A percentile compares a stretch with the other conserved stretches of the same genome.
phyloP scores from a whole-genome alignment of 1,139 yeast species.

The Blastobotrys indianensis region DNA sequence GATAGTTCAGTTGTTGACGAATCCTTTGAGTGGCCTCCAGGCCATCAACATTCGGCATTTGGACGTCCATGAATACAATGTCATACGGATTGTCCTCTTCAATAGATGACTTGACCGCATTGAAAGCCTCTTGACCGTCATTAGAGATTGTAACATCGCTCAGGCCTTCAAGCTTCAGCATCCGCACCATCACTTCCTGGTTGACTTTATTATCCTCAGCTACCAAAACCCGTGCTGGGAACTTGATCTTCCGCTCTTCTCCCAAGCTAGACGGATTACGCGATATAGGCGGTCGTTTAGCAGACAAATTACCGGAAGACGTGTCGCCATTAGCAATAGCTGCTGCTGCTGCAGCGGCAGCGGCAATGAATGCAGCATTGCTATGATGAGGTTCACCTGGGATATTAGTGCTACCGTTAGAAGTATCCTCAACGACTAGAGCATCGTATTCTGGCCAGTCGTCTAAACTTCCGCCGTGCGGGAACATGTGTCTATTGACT shows the following conservation, averaged over 20 bases:
- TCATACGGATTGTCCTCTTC: conserved; percentile 53
- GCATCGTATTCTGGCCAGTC: conserved; percentile 19
- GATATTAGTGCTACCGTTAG: too few species aligned
- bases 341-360: background rate
- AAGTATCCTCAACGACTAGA: too few species aligned
- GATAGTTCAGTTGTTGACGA: conserved; percentile 52
- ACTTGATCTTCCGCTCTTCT: conserved; percentile 21
- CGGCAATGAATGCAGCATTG: background rate
- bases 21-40: conserved; percentile 70
- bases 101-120: conserved; percentile 39
- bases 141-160: conserved; percentile 68
- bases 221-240: conserved; percentile 58
- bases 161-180: conserved; percentile 82
- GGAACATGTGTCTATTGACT: conserved; percentile 17
- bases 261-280: conserved; percentile 21
- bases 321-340: background rate
- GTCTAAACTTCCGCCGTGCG: conserved; percentile 12
- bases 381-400: too few species aligned
- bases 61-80: conserved; percentile 90
- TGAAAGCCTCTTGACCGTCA: conserved; percentile 88
- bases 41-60: conserved; percentile 94
- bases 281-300: conserved; percentile 21
- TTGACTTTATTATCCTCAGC: conserved; percentile 94
- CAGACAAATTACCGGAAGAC: background rate
- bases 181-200: conserved; percentile 86